Evolutionary conservation across 768 basidiomycete species (phyloP), one percentile per base, ranked within the genome.

Genomic region (Fibroporia radiculosa): DNA sequence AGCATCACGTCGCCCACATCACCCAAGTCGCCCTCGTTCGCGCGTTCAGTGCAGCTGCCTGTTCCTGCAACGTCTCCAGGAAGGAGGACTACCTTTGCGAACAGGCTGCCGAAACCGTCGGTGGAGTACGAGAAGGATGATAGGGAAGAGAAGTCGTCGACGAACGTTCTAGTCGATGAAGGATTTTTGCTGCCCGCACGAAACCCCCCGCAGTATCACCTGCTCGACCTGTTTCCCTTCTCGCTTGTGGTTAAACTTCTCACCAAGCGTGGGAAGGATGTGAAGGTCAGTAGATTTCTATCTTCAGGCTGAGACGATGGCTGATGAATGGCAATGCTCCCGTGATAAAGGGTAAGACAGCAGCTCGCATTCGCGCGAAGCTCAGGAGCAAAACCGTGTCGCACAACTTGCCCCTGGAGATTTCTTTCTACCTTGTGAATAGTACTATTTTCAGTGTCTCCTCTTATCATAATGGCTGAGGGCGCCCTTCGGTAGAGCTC

Each of bases 171-270:
- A 32, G 33, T 56, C 12, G 75, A 75, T 14, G 78, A 78, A 43
- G 56, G 52, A 18, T 66, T 65, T 48, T 62, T 83, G 20, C 56
- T 75, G 12, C 81, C 83, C 3, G 70, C 76, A 3, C 62, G 62
- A 34, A 68, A 70, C 58, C 80, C 83, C 3, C 81, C 82, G 1
- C 72, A 72, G 56, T 80, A 75, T 51, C 66, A 73, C 42, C 27
- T 80, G 28, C 75, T 82, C 46, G 82, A 84, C 55, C 48, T 84
- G 6, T 84, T 82, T 63, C 82, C 83, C 14, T 81, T 85, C 60
- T 82, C 83, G 24, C 61, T 83, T 5, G 53, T 81, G 20, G 72
- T 79, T 3, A 54, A 62, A 25, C 60, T 58, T 31, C 59, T 83
- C 28, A 66, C 71, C 6, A 66, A 69, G 48, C 58, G 62, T 10